phyloP scores from a whole-genome alignment of 306 rosid species.

The Cicer cuneatum region DNA sequence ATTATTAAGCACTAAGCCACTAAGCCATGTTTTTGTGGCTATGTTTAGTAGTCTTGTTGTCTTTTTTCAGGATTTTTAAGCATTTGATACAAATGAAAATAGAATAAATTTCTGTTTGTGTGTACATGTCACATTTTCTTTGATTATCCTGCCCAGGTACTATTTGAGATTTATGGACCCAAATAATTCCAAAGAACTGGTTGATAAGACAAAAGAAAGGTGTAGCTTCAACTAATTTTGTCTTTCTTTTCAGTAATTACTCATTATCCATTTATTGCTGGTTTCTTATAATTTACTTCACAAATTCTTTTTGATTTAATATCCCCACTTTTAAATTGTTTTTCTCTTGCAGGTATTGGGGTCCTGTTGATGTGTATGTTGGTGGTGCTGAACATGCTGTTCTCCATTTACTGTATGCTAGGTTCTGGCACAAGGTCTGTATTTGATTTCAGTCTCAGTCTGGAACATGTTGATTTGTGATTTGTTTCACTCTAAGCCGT shows the following conservation, averaged over 20 bases:
- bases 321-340: conserved; percentile 36
- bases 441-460: conserved; percentile 33
- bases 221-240: conserved; percentile 39
- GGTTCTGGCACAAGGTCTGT: conserved; percentile 99
- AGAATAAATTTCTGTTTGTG: conserved; percentile 15
- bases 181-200: conserved; percentile 76
- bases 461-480: conserved; percentile 32
- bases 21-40: conserved; percentile 21
- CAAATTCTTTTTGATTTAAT: conserved; percentile 27
- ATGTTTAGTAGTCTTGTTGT: conserved; percentile 6
- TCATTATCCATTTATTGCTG: conserved; percentile 7
- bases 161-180: conserved; percentile 98
- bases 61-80: conserved; percentile 38
- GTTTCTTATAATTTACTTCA: conserved; percentile 15
- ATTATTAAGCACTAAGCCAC: conserved; percentile 33
- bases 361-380: conserved; percentile 96
- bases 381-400: conserved; percentile 99
- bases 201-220: conserved; percentile 78
- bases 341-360: conserved; percentile 75
- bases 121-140: conserved; percentile 39
- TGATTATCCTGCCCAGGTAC: conserved; percentile 68
- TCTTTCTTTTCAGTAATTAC: conserved; percentile 32
- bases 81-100: conserved; percentile 29
- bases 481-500: conserved; percentile 36
- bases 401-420: conserved; percentile 94